Percentiles rank a stretch among this genome's conserved stretches.
These are phyloP conservation scores for Cruciata laevipes DNA, from an alignment of 257 asterid genomes.

Conservation along the genomic window DNA sequence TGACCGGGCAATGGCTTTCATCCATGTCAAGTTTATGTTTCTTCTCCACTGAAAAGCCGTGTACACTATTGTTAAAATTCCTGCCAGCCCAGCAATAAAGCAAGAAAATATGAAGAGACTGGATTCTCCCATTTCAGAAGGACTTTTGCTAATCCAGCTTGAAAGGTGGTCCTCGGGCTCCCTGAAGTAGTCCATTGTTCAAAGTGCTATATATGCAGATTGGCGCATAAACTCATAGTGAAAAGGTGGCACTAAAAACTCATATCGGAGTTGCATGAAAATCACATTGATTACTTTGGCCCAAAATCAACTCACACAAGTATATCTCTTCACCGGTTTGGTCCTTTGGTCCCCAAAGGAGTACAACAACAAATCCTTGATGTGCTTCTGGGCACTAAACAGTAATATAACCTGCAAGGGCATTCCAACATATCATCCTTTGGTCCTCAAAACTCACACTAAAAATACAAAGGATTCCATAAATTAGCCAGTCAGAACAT, in stretches of 20 bases:
- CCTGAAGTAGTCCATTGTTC: conserved; percentile 69
- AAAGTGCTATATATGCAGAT: conserved; percentile 13
- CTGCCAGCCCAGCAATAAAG: conserved; percentile 64
- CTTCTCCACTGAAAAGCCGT: conserved; percentile 97
- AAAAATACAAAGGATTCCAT: not conserved
- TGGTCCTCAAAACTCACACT: not conserved
- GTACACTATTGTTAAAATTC: conserved; percentile 67
- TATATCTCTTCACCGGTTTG: not conserved
- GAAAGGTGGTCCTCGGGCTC: conserved; percentile 56
- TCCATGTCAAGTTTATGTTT: conserved; percentile 79
- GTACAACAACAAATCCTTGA: not conserved
- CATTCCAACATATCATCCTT: not conserved
- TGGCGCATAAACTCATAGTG: not conserved
- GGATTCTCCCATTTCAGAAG: conserved; percentile 77
- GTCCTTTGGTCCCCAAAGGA: not conserved
- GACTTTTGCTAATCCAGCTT: conserved; percentile 61
- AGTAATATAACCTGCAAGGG: conserved; percentile 6
- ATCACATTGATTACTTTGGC: not conserved
- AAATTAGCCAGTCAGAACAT: not conserved
- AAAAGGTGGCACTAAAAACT: not conserved
- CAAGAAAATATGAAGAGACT: conserved; percentile 63
- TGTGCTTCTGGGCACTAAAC: not conserved
- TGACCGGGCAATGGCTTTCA: conserved; percentile 94
- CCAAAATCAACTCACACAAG: not conserved
- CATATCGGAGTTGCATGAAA: not conserved